Conservation (phyloP, 352 stramenopile genomes). For the Phytophthora melonis region DNA sequence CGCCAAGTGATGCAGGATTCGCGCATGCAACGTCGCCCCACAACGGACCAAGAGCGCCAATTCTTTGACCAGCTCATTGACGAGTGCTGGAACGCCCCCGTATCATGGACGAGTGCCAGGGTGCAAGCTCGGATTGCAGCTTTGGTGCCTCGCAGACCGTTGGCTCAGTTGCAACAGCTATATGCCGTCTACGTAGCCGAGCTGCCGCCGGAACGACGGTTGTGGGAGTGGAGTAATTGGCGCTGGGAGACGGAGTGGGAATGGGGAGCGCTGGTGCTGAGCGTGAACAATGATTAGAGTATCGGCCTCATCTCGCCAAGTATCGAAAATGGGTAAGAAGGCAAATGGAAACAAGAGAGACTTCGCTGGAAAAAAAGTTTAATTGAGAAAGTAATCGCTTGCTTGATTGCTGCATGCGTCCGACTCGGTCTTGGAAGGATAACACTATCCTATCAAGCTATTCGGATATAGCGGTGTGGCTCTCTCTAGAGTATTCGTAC, state of each 20-base stretch:
- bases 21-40: constrained; percentile 49
- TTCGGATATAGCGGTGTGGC: background rate
- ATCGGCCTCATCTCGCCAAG: too few species aligned
- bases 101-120: constrained; percentile 57
- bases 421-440: background rate
- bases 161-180: constrained; percentile 55
- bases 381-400: too few species aligned
- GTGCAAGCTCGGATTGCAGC: constrained; percentile 49
- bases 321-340: too few species aligned
- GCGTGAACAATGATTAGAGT: background rate
- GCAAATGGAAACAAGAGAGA: too few species aligned
- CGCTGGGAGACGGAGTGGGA: constrained; percentile 59
- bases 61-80: constrained; percentile 69
- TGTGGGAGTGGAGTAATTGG: constrained; percentile 59
- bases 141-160: constrained; percentile 29
- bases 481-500: background rate
- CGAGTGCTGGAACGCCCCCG: constrained; percentile 75
- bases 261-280: constrained; percentile 47
- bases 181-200: constrained; percentile 45
- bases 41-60: constrained; percentile 41
- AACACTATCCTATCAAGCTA: background rate
- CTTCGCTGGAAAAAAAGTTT: too few species aligned
- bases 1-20: constrained; percentile 53
- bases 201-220: constrained; percentile 36
- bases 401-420: too few species aligned